These are phyloP conservation scores for Colletotrichum orbiculare DNA, from an alignment of 2,329 filamentous ascomycete genomes.

Conservation along the genomic window DNA sequence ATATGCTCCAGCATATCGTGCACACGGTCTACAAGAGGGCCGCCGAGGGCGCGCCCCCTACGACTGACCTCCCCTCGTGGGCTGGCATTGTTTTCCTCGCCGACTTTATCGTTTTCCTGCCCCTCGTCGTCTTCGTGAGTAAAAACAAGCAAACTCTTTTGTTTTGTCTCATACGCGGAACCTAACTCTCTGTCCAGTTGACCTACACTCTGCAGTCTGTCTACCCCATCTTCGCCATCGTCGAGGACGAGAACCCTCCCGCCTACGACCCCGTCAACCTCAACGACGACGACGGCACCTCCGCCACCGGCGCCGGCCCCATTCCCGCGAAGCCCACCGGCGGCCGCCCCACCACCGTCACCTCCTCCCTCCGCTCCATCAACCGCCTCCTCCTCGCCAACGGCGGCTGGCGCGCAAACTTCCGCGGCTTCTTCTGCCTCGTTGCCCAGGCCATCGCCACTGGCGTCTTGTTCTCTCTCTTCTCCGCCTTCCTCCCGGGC, in stretches of 20 bases:
- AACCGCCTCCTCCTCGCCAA: slow-evolving; percentile 67
- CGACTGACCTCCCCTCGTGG: slow-evolving; percentile 52
- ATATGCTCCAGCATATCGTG: slow-evolving; percentile 25
- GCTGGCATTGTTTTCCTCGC: slow-evolving; percentile 51
- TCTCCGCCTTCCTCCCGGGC: slow-evolving; percentile 57
- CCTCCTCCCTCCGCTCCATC: slow-evolving; percentile 62
- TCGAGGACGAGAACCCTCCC: slow-evolving; percentile 68
- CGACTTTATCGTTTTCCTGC: slow-evolving; percentile 58
- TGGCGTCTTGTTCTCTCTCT: slow-evolving; percentile 53
- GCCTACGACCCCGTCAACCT: slow-evolving; percentile 64
- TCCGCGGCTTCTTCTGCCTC: slow-evolving; percentile 73
- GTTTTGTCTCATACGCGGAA: too few relatives aligned
- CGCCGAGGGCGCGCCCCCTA: slow-evolving; percentile 41
- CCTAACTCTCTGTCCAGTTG: slow-evolving; percentile 46
- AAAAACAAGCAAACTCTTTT: too few relatives aligned
- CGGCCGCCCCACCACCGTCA: slow-evolving; percentile 54
- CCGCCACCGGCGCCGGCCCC: slow-evolving; percentile 41
- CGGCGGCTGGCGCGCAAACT: slow-evolving; percentile 73
- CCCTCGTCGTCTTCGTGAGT: slow-evolving; percentile 55
- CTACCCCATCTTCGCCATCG: slow-evolving; percentile 66
- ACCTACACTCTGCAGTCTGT: slow-evolving; percentile 62
- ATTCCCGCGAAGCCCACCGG: slow-evolving; percentile 42
- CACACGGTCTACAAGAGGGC: slow-evolving; percentile 48
- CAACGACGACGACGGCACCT: slow-evolving; percentile 51
- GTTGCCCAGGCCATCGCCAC: slow-evolving; percentile 52